phyloP scores from a whole-genome alignment of 1,139 yeast genomes.

The Geotrichum cucujoidarum region DNA sequence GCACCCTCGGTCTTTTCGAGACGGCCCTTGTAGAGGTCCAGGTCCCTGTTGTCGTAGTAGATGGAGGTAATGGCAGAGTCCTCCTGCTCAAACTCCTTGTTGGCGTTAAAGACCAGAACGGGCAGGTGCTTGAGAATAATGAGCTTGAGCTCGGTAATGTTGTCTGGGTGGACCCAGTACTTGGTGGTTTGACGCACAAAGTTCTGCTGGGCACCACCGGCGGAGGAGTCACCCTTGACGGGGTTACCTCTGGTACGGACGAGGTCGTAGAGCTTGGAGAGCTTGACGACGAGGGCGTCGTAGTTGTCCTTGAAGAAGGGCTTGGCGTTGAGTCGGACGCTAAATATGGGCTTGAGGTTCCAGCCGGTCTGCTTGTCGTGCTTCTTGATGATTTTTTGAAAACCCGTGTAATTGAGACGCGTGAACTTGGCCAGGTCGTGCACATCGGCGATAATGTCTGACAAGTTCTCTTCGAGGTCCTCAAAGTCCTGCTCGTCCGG shows the following conservation, averaged over 20 bases:
- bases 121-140: constrained; percentile 91
- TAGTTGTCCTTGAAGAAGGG: constrained; percentile 95
- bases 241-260: constrained; percentile 96
- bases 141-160: constrained; percentile 93
- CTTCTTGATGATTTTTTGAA: constrained; percentile 90
- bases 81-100: constrained; percentile 89
- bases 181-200: constrained; percentile 97
- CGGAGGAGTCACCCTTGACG: constrained; percentile 85
- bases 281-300: constrained; percentile 79
- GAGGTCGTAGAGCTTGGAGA: constrained; percentile 82
- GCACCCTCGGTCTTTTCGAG: constrained; percentile 97
- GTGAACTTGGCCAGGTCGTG: constrained; percentile 94
- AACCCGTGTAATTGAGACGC: constrained; percentile 89
- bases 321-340: constrained; percentile 84
- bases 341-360: constrained; percentile 84
- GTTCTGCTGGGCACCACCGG: constrained; percentile 97
- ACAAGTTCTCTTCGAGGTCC: constrained; percentile 82
- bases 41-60: constrained; percentile 81
- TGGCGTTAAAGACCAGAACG: constrained; percentile 90
- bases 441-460: constrained; percentile 93
- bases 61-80: constrained; percentile 96
- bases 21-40: constrained; percentile 92
- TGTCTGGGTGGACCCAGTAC: constrained; percentile 98
- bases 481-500: constrained; percentile 73
- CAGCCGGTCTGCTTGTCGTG: constrained; percentile 89